Evolutionary conservation across 1,284 basidiomycete genomes (phyloP).

Genomic region (Thelephora terrestris): DNA sequence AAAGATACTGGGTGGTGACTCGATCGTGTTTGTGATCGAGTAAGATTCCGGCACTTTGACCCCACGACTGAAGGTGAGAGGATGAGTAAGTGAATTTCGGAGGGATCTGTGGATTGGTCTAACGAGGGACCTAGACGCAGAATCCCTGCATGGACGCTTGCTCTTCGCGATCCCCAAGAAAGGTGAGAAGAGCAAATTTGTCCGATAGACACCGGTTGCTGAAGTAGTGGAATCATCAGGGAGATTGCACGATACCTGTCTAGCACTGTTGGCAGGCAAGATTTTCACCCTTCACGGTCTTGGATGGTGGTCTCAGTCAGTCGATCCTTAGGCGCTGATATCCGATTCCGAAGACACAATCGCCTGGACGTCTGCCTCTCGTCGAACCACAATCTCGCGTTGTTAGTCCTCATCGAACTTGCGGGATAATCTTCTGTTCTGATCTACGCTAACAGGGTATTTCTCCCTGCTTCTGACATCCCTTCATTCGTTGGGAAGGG

Average conservation of each 20-base stretch:
- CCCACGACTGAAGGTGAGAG: too few relatives aligned
- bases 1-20: too few relatives aligned
- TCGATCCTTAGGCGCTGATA: slow-evolving; percentile 70
- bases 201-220: background rate
- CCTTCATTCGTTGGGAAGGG: slow-evolving; percentile 98
- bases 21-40: too few relatives aligned
- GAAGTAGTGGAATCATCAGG: slow-evolving; percentile 33
- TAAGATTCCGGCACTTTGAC: too few relatives aligned
- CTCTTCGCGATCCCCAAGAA: slow-evolving; percentile 98
- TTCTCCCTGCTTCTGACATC: slow-evolving; percentile 95
- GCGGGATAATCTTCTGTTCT: slow-evolving; percentile 1
- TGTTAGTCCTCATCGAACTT: slow-evolving; percentile 38
- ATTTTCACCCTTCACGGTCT: slow-evolving; percentile 2
- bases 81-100: too few relatives aligned
- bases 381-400: slow-evolving; percentile 87
- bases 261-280: slow-evolving; percentile 75
- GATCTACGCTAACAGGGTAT: slow-evolving; percentile 52
- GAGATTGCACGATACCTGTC: slow-evolving; percentile 86
- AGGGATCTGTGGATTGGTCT: too few relatives aligned
- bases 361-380: slow-evolving; percentile 90
- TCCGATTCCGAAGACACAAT: slow-evolving; percentile 87
- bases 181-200: slow-evolving; percentile 38
- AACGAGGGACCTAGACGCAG: slow-evolving; percentile 20
- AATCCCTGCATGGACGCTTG: slow-evolving; percentile 58
- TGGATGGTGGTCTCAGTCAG: background rate